These are phyloP conservation scores for Yamagishiella unicocca DNA, from an alignment of 139 green algal genomes.

Conservation along the genomic window DNA sequence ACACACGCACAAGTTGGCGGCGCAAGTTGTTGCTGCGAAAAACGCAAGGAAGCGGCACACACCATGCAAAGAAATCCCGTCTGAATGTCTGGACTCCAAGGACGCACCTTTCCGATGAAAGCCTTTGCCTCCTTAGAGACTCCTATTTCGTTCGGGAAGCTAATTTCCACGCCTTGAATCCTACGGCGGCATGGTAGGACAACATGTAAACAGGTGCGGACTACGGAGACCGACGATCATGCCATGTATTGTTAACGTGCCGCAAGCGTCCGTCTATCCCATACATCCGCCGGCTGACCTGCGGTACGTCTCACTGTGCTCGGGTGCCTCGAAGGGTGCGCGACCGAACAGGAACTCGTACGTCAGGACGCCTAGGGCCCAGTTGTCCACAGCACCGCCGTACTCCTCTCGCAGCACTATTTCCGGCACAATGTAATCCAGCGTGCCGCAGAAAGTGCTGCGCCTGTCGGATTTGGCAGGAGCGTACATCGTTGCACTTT, in stretches of 20 bases:
- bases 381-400: slow-evolving; percentile 91
- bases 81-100: too few relatives aligned
- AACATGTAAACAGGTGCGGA: too few relatives aligned
- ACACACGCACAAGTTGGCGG: too few relatives aligned
- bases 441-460: slow-evolving; percentile 97
- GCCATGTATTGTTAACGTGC: too few relatives aligned
- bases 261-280: too few relatives aligned
- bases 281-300: too few relatives aligned
- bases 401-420: slow-evolving; percentile 91
- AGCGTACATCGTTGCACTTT: too few relatives aligned
- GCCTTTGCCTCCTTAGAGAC: slow-evolving; percentile 83
- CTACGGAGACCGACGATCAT: too few relatives aligned
- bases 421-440: slow-evolving; percentile 99
- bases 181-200: too few relatives aligned
- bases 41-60: too few relatives aligned
- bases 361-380: slow-evolving; percentile 94
- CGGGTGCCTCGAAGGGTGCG: slow-evolving; percentile 96
- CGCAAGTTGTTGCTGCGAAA: too few relatives aligned
- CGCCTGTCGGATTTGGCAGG: slow-evolving; percentile 53
- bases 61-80: too few relatives aligned
- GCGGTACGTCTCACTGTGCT: slow-evolving; percentile 76
- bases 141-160: slow-evolving; percentile 82
- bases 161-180: slow-evolving; percentile 92
- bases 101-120: slow-evolving; percentile 85
- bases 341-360: slow-evolving; percentile 97